Conservation (phyloP, 768 basidiomycete species). For the Hygrocybe punicea region DNA sequence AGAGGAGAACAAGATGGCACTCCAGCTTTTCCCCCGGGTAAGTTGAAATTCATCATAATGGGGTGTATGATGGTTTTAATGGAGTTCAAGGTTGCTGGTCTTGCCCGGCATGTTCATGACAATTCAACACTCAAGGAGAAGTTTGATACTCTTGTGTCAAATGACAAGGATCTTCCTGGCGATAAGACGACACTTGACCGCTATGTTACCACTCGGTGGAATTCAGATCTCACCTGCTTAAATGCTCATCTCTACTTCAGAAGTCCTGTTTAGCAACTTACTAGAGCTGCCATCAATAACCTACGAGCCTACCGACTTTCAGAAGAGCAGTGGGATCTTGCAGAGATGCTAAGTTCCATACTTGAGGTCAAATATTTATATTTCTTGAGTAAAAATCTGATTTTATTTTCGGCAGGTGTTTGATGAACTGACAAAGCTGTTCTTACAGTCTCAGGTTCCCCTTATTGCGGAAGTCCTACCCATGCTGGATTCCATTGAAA, state of each 20-base stretch:
- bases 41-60: no score
- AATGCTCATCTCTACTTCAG: conserved; percentile 25
- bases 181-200: conserved; percentile 18
- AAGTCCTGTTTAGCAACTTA: conserved; percentile 21
- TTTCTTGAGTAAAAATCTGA: not conserved
- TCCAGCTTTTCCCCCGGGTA: conserved; percentile 16
- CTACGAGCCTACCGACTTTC: conserved; percentile 21
- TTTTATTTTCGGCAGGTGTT: not conserved
- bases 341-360: not conserved
- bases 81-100: conserved; percentile 16
- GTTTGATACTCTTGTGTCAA: conserved; percentile 22
- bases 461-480: not conserved
- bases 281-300: conserved; percentile 6
- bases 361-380: not conserved
- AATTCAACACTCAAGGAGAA: conserved; percentile 19
- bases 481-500: not conserved
- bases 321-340: not conserved
- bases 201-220: not conserved
- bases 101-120: conserved; percentile 27
- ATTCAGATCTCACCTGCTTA: conserved; percentile 17
- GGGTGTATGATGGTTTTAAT: no score
- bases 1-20: conserved; percentile 11
- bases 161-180: conserved; percentile 8
- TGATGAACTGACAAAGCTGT: not conserved
- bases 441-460: not conserved